Conservation (phyloP, 2,329 filamentous ascomycete genomes). For the Colletotrichum tanaceti region DNA sequence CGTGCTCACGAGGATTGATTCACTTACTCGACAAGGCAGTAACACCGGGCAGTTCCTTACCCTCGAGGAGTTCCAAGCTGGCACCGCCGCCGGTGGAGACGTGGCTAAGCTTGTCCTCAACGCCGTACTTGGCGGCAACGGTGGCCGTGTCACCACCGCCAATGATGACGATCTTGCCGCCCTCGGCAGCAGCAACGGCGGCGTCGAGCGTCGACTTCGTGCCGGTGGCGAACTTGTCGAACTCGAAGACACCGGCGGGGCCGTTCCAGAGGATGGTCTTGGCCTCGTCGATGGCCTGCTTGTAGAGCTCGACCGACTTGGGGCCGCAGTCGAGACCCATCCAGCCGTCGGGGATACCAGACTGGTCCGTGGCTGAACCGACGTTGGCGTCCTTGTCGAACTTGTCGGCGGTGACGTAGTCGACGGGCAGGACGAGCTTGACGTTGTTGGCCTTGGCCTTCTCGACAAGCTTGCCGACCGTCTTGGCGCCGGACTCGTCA, state of each 20-base stretch:
- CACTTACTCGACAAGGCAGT: slow-evolving; percentile 85
- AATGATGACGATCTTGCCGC: slow-evolving; percentile 96
- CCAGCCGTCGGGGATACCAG: slow-evolving; percentile 96
- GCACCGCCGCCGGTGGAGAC: slow-evolving; percentile 97
- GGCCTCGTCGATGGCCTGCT: slow-evolving; percentile 85
- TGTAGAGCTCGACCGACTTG: slow-evolving; percentile 89
- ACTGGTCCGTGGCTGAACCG: slow-evolving; percentile 83
- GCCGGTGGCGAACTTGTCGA: slow-evolving; percentile 91
- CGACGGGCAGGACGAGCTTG: slow-evolving; percentile 91
- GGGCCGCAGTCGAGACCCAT: slow-evolving; percentile 96
- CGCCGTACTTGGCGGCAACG: slow-evolving; percentile 95
- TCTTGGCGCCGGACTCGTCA: slow-evolving; percentile 94
- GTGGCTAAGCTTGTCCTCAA: slow-evolving; percentile 97
- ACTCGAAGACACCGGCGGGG: slow-evolving; percentile 96
- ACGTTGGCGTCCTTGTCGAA: slow-evolving; percentile 87
- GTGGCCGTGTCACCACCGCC: slow-evolving; percentile 98
- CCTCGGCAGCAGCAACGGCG: slow-evolving; percentile 81
- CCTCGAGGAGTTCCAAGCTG: slow-evolving; percentile 94
- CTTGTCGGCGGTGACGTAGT: slow-evolving; percentile 97
- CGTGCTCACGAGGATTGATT: slow-evolving; percentile 45
- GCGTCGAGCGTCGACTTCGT: slow-evolving; percentile 94
- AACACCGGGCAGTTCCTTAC: slow-evolving; percentile 96
- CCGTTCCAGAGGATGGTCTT: slow-evolving; percentile 99
- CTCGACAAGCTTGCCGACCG: slow-evolving; percentile 84
- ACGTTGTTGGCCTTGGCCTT: slow-evolving; percentile 98